Evolutionary conservation across 2,329 filamentous ascomycete genomes (phyloP).

Genomic region (Epichloe sp.): DNA sequence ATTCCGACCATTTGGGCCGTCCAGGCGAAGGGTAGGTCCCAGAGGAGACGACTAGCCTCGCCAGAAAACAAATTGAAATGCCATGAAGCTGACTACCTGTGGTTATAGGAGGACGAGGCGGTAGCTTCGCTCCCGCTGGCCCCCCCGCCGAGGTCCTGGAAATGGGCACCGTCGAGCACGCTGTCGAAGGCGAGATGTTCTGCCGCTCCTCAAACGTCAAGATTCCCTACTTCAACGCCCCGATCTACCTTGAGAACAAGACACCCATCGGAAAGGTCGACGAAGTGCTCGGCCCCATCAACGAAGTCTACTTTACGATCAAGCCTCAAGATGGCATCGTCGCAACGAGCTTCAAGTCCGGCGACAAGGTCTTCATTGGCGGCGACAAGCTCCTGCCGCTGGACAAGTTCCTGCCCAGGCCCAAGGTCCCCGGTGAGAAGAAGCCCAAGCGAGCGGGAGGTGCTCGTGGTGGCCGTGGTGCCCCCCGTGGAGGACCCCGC

Average conservation of each 20-base stretch:
- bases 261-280: conserved; percentile 92
- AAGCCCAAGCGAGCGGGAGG: conserved; percentile 48
- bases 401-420: conserved; percentile 93
- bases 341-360: conserved; percentile 83
- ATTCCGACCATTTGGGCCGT: no score
- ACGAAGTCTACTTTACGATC: conserved; percentile 96
- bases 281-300: conserved; percentile 93
- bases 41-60: no score
- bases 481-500: conserved; percentile 12
- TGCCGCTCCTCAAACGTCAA: conserved; percentile 92
- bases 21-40: no score
- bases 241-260: conserved; percentile 99
- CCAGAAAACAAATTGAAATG: not conserved
- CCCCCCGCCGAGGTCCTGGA: conserved; percentile 32
- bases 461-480: conserved; percentile 17
- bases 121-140: conserved; percentile 8
- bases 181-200: conserved; percentile 94
- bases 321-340: conserved; percentile 96
- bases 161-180: conserved; percentile 89
- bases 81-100: no score
- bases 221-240: conserved; percentile 97
- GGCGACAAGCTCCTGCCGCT: conserved; percentile 88
- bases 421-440: conserved; percentile 59
- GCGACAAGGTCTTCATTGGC: conserved; percentile 95
- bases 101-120: conserved; percentile 10